Evolutionary conservation across 768 basidiomycete species (phyloP).

Genomic region (Boletales sp.): DNA sequence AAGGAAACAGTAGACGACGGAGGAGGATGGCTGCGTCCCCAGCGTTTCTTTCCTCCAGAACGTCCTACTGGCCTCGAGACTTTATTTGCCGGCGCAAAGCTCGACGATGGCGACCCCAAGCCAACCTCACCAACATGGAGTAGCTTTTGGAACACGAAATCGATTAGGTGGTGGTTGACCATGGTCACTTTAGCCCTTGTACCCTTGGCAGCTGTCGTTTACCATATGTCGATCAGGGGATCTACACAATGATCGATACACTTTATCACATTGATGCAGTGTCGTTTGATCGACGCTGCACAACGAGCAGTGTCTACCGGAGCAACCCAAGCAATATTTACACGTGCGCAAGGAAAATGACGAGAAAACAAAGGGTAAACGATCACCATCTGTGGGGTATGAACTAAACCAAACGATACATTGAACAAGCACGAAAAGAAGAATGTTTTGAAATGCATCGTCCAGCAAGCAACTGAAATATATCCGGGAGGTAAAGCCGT

Average conservation of each 20-base stretch:
- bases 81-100: constrained; percentile 58
- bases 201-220: constrained; percentile 18
- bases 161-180: constrained; percentile 11
- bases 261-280: neutral
- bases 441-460: constrained; percentile 19
- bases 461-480: constrained; percentile 29
- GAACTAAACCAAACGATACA: constrained; percentile 7
- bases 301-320: constrained; percentile 6
- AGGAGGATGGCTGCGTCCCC: constrained; percentile 58
- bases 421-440: neutral
- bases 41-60: constrained; percentile 75
- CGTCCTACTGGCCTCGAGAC: constrained; percentile 73
- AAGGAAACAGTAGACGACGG: constrained; percentile 29
- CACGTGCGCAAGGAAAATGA: neutral
- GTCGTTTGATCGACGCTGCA: constrained; percentile 3
- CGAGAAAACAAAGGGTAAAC: neutral
- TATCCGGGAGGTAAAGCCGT: neutral
- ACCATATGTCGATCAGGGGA: constrained; percentile 20
- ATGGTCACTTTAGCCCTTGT: constrained; percentile 13
- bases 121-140: neutral
- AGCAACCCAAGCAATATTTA: constrained; percentile 7
- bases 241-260: constrained; percentile 20
- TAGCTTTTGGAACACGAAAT: constrained; percentile 1
- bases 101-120: constrained; percentile 41
- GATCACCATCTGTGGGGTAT: constrained; percentile 17